These are phyloP conservation scores for Ogataea philodendri DNA, from an alignment of 805 yeast genomes.

Conservation along the genomic window DNA sequence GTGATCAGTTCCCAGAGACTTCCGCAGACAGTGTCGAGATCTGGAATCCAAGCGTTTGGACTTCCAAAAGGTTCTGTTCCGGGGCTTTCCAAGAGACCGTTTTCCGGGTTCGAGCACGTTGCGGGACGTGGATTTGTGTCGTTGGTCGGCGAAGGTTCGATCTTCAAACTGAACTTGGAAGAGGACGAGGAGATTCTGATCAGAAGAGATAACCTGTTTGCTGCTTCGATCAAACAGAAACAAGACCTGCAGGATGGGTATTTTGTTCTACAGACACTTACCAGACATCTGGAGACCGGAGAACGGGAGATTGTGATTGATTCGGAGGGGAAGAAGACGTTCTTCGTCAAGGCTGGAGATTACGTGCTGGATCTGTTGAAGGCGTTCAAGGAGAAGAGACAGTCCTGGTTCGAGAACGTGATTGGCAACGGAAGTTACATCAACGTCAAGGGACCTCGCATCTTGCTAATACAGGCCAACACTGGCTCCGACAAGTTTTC, in stretches of 20 bases:
- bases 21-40: conserved; percentile 41
- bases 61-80: conserved; percentile 33
- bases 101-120: conserved; percentile 45
- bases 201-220: conserved; percentile 46
- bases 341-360: conserved; percentile 1
- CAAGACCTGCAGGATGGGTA: conserved; percentile 36
- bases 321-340: conserved; percentile 14
- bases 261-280: conserved; percentile 20
- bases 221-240: conserved; percentile 48
- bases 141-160: conserved; percentile 52
- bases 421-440: conserved; percentile 44
- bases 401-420: conserved; percentile 14
- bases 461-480: conserved; percentile 46
- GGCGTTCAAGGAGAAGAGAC: conserved; percentile 3
- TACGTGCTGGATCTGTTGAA: too few relatives aligned
- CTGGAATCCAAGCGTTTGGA: conserved; percentile 29
- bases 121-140: conserved; percentile 60
- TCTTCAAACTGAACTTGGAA: conserved; percentile 45
- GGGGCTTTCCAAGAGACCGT: conserved; percentile 39
- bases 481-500: conserved; percentile 30
- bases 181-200: conserved; percentile 49
- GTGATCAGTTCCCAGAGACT: conserved; percentile 36
- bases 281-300: conserved; percentile 12
- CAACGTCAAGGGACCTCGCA: conserved; percentile 54
- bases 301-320: conserved; percentile 13